These are phyloP conservation scores for Cytospora leucostoma DNA, from an alignment of 2,329 filamentous ascomycete genomes.

Conservation along the genomic window DNA sequence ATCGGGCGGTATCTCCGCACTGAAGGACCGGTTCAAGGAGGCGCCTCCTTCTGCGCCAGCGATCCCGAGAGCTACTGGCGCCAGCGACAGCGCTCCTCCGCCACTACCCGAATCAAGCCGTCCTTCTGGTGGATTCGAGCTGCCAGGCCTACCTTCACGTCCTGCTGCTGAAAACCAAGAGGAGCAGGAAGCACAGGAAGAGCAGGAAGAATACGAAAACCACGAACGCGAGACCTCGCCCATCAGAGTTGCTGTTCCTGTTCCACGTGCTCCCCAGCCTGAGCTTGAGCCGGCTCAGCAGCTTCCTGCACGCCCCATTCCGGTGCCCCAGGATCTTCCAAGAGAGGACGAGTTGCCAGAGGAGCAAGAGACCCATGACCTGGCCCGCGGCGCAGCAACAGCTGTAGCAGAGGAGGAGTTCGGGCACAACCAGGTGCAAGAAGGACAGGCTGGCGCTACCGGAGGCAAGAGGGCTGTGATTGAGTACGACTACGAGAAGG, in stretches of 20 bases:
- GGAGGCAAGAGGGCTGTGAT: slow-evolving; percentile 74
- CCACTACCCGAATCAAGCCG: slow-evolving; percentile 66
- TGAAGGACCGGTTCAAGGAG: slow-evolving; percentile 82
- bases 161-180: slow-evolving; percentile 58
- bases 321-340: slow-evolving; percentile 62
- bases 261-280: slow-evolving; percentile 63
- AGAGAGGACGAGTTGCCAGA: slow-evolving; percentile 65
- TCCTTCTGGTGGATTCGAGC: slow-evolving; percentile 73
- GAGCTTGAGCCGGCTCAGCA: slow-evolving; percentile 55
- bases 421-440: slow-evolving; percentile 41
- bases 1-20: slow-evolving; percentile 67
- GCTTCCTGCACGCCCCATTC: slow-evolving; percentile 60
- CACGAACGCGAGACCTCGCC: slow-evolving; percentile 68
- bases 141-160: slow-evolving; percentile 72
- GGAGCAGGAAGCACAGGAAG: slow-evolving; percentile 54
- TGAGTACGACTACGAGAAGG: slow-evolving; percentile 96
- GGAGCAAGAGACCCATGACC: slow-evolving; percentile 62
- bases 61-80: slow-evolving; percentile 40
- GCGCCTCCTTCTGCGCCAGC: slow-evolving; percentile 55
- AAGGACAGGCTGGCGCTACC: slow-evolving; percentile 39
- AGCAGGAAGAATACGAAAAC: slow-evolving; percentile 47
- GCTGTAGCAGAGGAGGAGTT: slow-evolving; percentile 53
- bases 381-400: slow-evolving; percentile 56
- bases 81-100: slow-evolving; percentile 52
- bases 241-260: slow-evolving; percentile 82